These are phyloP conservation scores for Saccharomyces hybrid DNA, from an alignment of 1,139 yeast species.

Conservation along the genomic window DNA sequence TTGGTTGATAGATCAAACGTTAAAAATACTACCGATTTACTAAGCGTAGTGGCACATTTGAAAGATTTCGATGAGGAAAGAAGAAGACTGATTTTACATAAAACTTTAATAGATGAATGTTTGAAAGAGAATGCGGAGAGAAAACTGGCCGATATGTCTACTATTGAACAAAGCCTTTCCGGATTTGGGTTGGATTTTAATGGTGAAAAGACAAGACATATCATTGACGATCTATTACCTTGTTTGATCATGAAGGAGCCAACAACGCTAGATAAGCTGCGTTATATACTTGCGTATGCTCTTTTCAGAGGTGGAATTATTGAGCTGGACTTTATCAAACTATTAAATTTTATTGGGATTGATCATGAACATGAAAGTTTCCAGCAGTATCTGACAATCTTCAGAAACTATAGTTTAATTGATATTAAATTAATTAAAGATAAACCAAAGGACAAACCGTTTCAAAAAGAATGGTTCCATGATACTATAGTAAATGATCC, in stretches of 20 bases:
- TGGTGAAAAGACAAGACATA: conserved; percentile 55
- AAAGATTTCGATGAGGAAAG: conserved; percentile 64
- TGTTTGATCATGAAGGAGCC: conserved; percentile 49
- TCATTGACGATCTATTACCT: conserved; percentile 61
- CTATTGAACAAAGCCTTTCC: conserved; percentile 66
- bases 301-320: conserved; percentile 80
- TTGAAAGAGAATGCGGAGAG: conserved; percentile 45
- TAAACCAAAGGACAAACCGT: conserved; percentile 34
- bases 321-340: conserved; percentile 62
- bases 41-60: conserved; percentile 60
- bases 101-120: conserved; percentile 53
- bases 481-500: conserved; percentile 47
- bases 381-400: conserved; percentile 43
- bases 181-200: conserved; percentile 70
- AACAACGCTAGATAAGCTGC: conserved; percentile 56
- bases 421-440: conserved; percentile 63
- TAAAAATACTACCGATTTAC: conserved; percentile 51
- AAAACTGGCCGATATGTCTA: conserved; percentile 56
- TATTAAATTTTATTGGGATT: conserved; percentile 64
- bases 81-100: conserved; percentile 52
- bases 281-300: conserved; percentile 73
- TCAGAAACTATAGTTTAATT: conserved; percentile 56
- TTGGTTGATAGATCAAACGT: conserved; percentile 58
- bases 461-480: conserved; percentile 47
- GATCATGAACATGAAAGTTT: conserved; percentile 45